Base-by-base conservation (phyloP, 352 stramenopile species). In the Phytophthora lateralis region DNA sequence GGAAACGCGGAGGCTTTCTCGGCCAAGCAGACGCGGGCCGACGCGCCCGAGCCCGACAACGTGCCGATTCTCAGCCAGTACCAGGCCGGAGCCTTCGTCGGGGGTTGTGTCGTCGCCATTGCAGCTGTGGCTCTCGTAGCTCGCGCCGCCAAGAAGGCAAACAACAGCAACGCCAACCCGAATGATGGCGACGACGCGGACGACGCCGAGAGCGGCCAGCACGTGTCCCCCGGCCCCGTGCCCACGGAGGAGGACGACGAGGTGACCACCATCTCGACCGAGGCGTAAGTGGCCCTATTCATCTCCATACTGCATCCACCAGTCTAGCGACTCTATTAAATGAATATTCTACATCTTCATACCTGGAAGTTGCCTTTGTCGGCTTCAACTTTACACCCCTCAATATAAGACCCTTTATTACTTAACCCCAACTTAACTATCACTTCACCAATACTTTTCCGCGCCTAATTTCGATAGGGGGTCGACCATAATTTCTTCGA, bases 61-160 rank as follows among this genome's bases (percentile, higher is more conserved):
- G 45, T n/a, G 12, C 32, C 39, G 6, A 15, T 50, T 9, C 41
- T 63, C 11, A 69, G 46, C n/a, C 15, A 20, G 4, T 30, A 12
- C 29, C 58, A 71, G 48, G 30, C 61, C 15, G 47, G 34, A 12
- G 61, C 52, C 12, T 38, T 20, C 7, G 17, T 61, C 9, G 66
- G 50, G 4, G 66, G 49, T 41, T 66, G 62, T 17, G 49, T 80
- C 27, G 71, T 63, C 27, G 63, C 62, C n/a, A 37, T 78, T 15
- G 71, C 66, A 18, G 69, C 72, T 3, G 46, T 79, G 4, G 65
- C 60, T 4, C 52, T 69, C 0, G 34, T 74, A 21, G 69, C 55
- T 14, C 38, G 72, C 17, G 63, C 55, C 12, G 59, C 64, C n/a
- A 79, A 72, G 52, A 66, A 73, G 14, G 54, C 47, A 18, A 30